Conservation (phyloP, 2,329 filamentous ascomycete genomes). For the Periconia sp. region DNA sequence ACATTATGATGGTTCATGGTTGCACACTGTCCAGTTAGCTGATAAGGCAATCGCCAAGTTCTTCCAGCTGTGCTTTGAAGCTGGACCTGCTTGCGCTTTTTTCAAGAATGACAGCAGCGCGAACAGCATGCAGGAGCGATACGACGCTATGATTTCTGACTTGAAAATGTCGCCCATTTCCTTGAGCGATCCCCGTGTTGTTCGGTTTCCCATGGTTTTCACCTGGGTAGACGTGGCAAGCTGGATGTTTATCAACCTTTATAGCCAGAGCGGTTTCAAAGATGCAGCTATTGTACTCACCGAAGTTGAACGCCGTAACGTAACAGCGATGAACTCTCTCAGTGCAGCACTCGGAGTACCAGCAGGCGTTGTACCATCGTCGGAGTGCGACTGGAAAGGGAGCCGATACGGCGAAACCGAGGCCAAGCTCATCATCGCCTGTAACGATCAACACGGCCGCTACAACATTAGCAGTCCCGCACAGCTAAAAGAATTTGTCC, state of each 20-base stretch:
- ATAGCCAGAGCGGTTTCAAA: too few relatives aligned
- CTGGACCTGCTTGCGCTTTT: conserved; percentile 8
- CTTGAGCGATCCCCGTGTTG: neutral
- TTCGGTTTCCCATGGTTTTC: conserved; percentile 9
- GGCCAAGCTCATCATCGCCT: too few relatives aligned
- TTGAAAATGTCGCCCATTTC: conserved; percentile 9
- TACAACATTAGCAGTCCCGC: neutral
- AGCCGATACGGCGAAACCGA: too few relatives aligned
- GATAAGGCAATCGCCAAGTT: conserved; percentile 10
- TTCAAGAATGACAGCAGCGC: conserved; percentile 3
- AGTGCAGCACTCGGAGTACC: too few relatives aligned
- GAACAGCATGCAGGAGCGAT: neutral
- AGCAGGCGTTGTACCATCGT: neutral
- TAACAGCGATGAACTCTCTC: too few relatives aligned
- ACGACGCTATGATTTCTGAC: neutral
- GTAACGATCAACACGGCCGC: neutral
- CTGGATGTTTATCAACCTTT: too few relatives aligned
- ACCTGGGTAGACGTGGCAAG: too few relatives aligned
- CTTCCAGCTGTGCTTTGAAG: conserved; percentile 13
- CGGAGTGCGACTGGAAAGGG: too few relatives aligned
- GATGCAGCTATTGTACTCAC: too few relatives aligned
- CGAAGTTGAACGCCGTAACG: too few relatives aligned
- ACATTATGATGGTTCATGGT: conserved; percentile 29
- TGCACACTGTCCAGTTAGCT: conserved; percentile 7
- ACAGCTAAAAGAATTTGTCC: neutral